Base-by-base conservation (phyloP, 768 basidiomycete species). In the Termitomyces sp. region DNA sequence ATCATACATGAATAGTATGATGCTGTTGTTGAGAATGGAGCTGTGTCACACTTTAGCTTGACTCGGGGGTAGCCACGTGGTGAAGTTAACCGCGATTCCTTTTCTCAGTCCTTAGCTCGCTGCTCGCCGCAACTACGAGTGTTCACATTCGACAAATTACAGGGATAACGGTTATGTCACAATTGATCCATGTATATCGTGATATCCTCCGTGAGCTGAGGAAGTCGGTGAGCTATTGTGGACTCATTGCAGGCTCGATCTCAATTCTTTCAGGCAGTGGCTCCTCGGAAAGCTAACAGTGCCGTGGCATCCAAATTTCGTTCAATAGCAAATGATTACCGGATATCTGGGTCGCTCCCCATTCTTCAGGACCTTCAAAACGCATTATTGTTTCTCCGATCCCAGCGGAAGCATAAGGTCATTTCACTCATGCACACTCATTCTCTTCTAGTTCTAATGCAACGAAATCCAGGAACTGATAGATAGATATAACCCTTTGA, bases 401-500 rank as follows among this genome's bases (percentile, higher is more conserved):
- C 91, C 8, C 87, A 92, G 66, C 75, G 89, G 59, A 80, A 84
- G 66, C 78, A 96, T 76, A 90, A 89, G 78, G 94, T 88, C 50
- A 66, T 76, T 66, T 26, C 24, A 35, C 11, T 35, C 24, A 16
- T n/a, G 30, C 9, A 35, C n/a, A 30, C 18, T 48, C 32, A 13
- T 16, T 45, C 33, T 14, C 48, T 33, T 28, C 32, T 47, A 32
- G 14, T 13, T 24, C 53, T 49, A 20, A 38, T 44, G 43, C 52
- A 26, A 36, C 43, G 6, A 46, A 40, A 8, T 43, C 43, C 65
- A 97, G 94, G 76, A 75, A 22, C 74, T 97, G 49, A 71, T 97
- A 60, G 89, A 92, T 54, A 78, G 92, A 54, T 98, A 98, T 74
- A 96, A 94, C 69, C 94, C 94, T 0, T 74, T 89, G 18, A 71